These are phyloP conservation scores for Ochetophila trinervis DNA, from an alignment of 306 rosid species.

Conservation along the genomic window DNA sequence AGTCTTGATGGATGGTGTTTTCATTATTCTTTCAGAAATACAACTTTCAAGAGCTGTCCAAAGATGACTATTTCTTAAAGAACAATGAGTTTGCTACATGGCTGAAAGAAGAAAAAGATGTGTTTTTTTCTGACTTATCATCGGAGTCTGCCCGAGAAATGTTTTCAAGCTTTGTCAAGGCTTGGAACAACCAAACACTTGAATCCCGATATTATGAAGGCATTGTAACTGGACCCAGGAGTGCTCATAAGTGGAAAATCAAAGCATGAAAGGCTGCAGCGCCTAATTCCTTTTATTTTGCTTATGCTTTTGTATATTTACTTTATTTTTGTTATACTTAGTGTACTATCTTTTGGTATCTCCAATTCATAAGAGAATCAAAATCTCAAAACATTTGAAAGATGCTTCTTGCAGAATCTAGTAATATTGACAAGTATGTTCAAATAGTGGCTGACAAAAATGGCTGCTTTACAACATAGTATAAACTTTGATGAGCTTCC, in stretches of 20 bases:
- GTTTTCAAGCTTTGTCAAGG: slow-evolving; percentile 65
- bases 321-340: too few relatives aligned
- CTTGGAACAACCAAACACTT: slow-evolving; percentile 70
- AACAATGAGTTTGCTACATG: slow-evolving; percentile 88
- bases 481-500: too few relatives aligned
- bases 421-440: too few relatives aligned
- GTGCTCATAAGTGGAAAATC: slow-evolving; percentile 80
- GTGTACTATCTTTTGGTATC: too few relatives aligned
- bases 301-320: too few relatives aligned
- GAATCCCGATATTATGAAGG: slow-evolving; percentile 77
- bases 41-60: slow-evolving; percentile 60
- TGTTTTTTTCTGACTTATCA: slow-evolving; percentile 80
- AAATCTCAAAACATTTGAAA: too few relatives aligned
- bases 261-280: slow-evolving; percentile 28
- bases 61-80: slow-evolving; percentile 84
- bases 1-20: slow-evolving; percentile 6
- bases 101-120: slow-evolving; percentile 83
- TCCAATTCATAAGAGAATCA: too few relatives aligned
- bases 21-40: slow-evolving; percentile 32
- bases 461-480: too few relatives aligned
- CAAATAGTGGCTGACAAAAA: too few relatives aligned
- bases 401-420: too few relatives aligned
- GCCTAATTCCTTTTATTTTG: neutral
- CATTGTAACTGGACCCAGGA: slow-evolving; percentile 69
- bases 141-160: slow-evolving; percentile 65